Base-by-base conservation (phyloP, 163 green algal species). In the Scenedesmus sp. region DNA sequence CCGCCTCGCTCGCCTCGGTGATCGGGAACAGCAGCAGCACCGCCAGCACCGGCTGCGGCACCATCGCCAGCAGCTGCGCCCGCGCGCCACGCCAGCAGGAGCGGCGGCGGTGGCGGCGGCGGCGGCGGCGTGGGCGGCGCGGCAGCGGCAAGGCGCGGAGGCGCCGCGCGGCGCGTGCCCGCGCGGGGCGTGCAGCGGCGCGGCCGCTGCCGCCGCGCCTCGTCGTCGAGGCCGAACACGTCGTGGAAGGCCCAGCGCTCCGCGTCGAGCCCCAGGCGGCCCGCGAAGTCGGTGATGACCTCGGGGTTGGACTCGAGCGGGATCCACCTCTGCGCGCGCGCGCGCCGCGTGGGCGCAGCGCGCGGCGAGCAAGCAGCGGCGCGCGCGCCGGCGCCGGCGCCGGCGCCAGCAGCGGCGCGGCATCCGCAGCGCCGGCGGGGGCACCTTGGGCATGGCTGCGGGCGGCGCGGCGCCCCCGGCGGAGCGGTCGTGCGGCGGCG, bases 1-100 rank as follows among this genome's bases (percentile, higher is more conserved):
- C 70, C 53, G 62, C 82, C 50, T 97, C 93, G 3, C 78, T 93
- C 10, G 82, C 82, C 0, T 86, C 60, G 24, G 92, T 96, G 29
- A 98, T 91, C 1, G 96, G 96, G 72, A 95, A 99, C 44, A 98
- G 91, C 65, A 99, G 79, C n/a, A 99, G 73, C 7, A 99, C 84
- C 1, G 95, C 95, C 4, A 92, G 44, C 22, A 97, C 93, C 3
- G 95, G 95, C 53, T 92, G 78, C 0, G 95, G 94, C 14, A 99
- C 91, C 92, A 99, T 97, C 7, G 81, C 83, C 33, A 99, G 86
- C 39, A 99, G 85, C n/a, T 98, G 94, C 88, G 17, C 42, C 70
- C 50, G 22, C 5, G 11, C n/a, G n/a, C n/a, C n/a, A n/a, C n/a
- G n/a, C n/a, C n/a, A n/a, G n/a, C n/a, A n/a, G n/a, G n/a, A n/a